These are phyloP conservation scores for Lentinus polychrous DNA, from an alignment of 1,284 basidiomycete genomes.

Conservation along the genomic window DNA sequence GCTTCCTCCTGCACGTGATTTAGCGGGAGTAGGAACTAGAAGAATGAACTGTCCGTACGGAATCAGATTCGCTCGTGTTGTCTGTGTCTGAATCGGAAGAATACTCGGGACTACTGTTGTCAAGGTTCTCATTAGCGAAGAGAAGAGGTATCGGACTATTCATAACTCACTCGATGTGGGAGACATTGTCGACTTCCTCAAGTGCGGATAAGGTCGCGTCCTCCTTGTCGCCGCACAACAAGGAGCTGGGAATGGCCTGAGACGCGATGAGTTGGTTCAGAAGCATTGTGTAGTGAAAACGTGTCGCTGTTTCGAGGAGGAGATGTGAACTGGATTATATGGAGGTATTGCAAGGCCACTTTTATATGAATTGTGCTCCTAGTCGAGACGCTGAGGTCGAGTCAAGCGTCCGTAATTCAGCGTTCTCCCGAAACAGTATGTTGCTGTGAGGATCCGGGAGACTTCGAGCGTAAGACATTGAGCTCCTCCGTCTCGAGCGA, in stretches of 20 bases:
- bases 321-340: neutral
- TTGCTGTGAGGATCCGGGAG: no score
- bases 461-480: no score
- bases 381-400: no score
- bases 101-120: neutral
- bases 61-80: neutral
- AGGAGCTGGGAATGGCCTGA: neutral
- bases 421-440: no score
- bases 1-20: neutral
- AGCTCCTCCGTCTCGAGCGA: no score
- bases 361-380: no score
- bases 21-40: neutral
- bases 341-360: no score
- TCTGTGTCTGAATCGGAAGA: conserved; percentile 3
- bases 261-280: no score
- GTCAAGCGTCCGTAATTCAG: no score
- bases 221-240: neutral
- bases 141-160: neutral
- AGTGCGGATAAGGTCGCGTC: neutral
- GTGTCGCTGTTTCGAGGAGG: neutral
- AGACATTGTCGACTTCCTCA: neutral
- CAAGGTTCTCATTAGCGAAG: neutral
- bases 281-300: neutral
- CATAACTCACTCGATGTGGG: neutral
- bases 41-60: neutral